Evolutionary conservation across 768 basidiomycete species (phyloP).

Genomic region (Agrocybe pediades): DNA sequence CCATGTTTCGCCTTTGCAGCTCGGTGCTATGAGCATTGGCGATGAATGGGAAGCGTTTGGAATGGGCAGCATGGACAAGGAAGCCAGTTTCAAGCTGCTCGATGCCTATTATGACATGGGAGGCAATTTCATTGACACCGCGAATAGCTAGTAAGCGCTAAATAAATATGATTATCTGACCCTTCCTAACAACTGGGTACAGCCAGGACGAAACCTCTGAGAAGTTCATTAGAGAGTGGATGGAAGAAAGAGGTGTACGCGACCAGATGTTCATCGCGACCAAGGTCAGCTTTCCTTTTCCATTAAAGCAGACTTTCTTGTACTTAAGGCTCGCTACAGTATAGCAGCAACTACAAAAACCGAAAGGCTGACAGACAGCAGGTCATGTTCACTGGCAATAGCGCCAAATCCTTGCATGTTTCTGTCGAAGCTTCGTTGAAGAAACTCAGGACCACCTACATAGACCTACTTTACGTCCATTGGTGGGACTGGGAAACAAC

Average conservation of each 20-base stretch:
- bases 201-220: conserved; percentile 61
- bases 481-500: conserved; percentile 55
- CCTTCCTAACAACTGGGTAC: background rate
- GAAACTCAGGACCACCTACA: conserved; percentile 46
- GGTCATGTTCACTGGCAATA: conserved; percentile 26
- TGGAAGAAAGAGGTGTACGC: conserved; percentile 43
- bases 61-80: conserved; percentile 42
- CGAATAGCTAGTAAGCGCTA: conserved; percentile 40
- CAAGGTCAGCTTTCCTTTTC: conserved; percentile 30
- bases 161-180: background rate
- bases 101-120: conserved; percentile 46
- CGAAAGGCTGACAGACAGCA: conserved; percentile 15
- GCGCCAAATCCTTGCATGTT: conserved; percentile 41
- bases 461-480: conserved; percentile 46
- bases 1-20: conserved; percentile 43
- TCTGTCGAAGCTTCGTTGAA: conserved; percentile 43
- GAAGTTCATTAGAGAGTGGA: conserved; percentile 55
- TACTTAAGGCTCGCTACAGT: too few relatives aligned
- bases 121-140: conserved; percentile 53
- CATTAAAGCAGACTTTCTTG: too few relatives aligned
- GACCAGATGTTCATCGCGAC: conserved; percentile 51
- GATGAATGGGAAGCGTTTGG: conserved; percentile 34
- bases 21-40: conserved; percentile 47
- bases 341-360: background rate
- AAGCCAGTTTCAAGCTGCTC: conserved; percentile 44